Base-by-base conservation (phyloP, 169 alveolate species). In the Eimeria sp. region DNA sequence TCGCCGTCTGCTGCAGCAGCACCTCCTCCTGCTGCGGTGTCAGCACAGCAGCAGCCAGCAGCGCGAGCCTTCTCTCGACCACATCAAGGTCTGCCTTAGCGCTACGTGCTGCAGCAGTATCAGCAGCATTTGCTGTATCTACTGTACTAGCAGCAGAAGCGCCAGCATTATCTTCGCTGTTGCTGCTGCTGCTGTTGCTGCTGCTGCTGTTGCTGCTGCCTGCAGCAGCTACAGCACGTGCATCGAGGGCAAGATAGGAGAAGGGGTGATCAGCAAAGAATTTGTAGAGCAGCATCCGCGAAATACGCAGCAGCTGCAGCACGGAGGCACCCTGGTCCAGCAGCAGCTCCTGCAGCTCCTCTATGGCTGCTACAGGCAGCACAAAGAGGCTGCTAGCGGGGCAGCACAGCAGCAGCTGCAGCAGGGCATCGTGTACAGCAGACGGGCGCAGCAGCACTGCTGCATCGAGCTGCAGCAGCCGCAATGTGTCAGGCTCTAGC, bases 401-500 rank as follows among this genome's bases (percentile, higher is more conserved):
- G 85, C 90, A 77, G 90, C 89, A 76, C 90, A 91, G 95, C 90
- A 91, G 95, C 85, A 91, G 71, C 80, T 76, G 88, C 62, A 91
- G 82, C 80, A 91, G 77, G 85, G 88, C 90, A n/a, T 91, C 90
- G 71, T 91, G 95, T 60, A 91, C 95, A 56, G 80, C 90, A 11
- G 95, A 76, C 2, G 95, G 95, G 62, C 88, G 95, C 85, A 91
- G 90, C 83, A 91, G 85, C 82, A 68, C 88, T 30, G 95, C 85
- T 33, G 95, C 91, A 40, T 91, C 95, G 11, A 91, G 40, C 30
- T 76, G 95, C 76, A 77, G 72, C 85, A 58, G 68, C 68, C 82
- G 80, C 64, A 85, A 27, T 10, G 95, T 64, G 25, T 88, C 82
- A 18, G 95, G 89, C 33, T 91, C 95, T 25, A 91, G 68, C 46